Evolutionary conservation across 2,329 filamentous ascomycete genomes (phyloP), one percentile per base, ranked within the genome.

Genomic region (Plectosphaerella sp.): DNA sequence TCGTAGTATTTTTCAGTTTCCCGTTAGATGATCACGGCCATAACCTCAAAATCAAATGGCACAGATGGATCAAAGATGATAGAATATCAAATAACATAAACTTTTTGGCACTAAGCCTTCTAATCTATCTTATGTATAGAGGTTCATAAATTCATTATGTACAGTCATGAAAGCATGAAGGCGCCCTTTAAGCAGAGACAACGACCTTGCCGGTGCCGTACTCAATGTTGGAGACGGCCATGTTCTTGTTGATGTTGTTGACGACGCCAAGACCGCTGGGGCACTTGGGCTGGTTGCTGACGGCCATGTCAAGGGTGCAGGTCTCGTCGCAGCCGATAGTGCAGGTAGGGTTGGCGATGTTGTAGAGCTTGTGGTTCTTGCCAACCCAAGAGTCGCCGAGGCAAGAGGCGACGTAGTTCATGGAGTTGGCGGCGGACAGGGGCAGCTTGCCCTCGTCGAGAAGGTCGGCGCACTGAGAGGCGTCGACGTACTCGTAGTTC

Each of bases 381-480:
- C 22, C 48, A 54, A 69, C 78, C 45, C 80, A 74, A 72, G 74
- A 82, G 59, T 68, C 64, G 14, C 62, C 63, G 12, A 80, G 66
- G 63, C 79, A 82, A 54, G 67, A 68, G 49, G 72, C 62, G 8
- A 81, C 61, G 57, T 72, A 81, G 67, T 78, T 76, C 71, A 83
- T 82, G 67, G 75, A 77, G 73, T 82, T 82, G 60, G 77, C 62
- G 3, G 79, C 80, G 49, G 72, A 73, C 47, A 84, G 73, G 7
- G 80, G 75, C 37, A 84, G 68, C 68, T 77, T 79, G 65, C 68
- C 64, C 48, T 68, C 71, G 49, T 74, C 61, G 54, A 86, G 69
- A 51, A 84, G 70, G 60, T 71, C 62, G 43, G 66, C 62, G 65
- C 82, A 85, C 51, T 77, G 69, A 48, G 67, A 67, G 53, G 75